Evolutionary conservation across 176 grass and related monocot species (phyloP).

Genomic region (Themeda triandra): DNA sequence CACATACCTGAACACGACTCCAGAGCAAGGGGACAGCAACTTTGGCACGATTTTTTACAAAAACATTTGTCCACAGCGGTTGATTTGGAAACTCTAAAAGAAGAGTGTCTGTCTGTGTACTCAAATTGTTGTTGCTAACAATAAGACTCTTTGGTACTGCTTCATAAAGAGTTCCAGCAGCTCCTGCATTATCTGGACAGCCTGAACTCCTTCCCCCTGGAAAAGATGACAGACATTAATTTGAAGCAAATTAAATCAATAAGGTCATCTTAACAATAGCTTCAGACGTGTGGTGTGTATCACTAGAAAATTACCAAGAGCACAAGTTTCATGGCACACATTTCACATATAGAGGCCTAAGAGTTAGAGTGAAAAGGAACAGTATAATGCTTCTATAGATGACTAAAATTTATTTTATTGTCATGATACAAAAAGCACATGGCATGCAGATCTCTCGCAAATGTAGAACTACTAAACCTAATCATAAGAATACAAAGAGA

Average conservation of each 20-base stretch:
- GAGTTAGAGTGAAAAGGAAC: background rate
- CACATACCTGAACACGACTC: conserved; percentile 93
- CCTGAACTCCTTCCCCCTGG: conserved; percentile 81
- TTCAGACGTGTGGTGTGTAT: background rate
- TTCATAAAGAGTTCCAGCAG: conserved; percentile 97
- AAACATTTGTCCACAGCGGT: conserved; percentile 99
- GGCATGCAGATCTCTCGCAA: background rate
- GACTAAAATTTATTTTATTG: background rate
- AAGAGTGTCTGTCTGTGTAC: conserved; percentile 97
- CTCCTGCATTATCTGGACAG: conserved; percentile 94
- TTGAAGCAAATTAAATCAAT: background rate
- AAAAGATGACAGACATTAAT: conserved; percentile 24
- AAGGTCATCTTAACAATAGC: background rate
- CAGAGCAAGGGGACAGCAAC: conserved; percentile 93
- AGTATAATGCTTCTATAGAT: background rate
- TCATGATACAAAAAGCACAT: background rate
- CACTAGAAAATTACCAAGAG: conserved; percentile 12
- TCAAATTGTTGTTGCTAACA: conserved; percentile 93
- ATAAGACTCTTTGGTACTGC: conserved; percentile 93
- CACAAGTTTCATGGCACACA: conserved; percentile 4
- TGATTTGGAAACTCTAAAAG: conserved; percentile 96
- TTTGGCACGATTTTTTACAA: conserved; percentile 88
- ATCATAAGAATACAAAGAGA: conserved; percentile 16
- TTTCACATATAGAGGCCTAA: background rate
- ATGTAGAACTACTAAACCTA: conserved; percentile 10